Evolutionary conservation across 2,329 filamentous ascomycete species (phyloP).

Genomic region (Pseudocercospora macadamiae): DNA sequence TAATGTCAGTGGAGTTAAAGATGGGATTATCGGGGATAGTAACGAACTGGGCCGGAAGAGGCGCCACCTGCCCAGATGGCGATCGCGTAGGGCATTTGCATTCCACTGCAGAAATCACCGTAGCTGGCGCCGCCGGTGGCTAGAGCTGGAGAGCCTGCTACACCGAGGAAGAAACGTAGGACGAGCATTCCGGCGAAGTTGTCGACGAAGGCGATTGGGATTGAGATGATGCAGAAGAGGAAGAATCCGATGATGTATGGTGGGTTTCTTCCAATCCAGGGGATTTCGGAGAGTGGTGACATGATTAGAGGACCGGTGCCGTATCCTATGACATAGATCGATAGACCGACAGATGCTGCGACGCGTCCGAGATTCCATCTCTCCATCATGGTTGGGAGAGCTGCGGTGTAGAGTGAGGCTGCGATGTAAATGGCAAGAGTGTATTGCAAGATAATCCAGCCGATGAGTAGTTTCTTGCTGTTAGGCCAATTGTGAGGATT

Average conservation of each 20-base stretch:
- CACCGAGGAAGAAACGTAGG: conserved; percentile 64
- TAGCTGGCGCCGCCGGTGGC: conserved; percentile 61
- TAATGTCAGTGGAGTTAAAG: too few species aligned
- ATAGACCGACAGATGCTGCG: conserved; percentile 60
- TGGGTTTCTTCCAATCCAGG: conserved; percentile 66
- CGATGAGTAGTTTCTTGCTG: conserved; percentile 32
- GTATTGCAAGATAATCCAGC: conserved; percentile 46
- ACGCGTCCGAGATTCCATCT: conserved; percentile 54
- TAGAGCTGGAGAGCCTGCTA: conserved; percentile 68
- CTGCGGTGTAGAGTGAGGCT: conserved; percentile 54
- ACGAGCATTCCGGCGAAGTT: conserved; percentile 65
- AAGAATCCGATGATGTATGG: conserved; percentile 70
- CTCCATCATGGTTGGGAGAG: conserved; percentile 51
- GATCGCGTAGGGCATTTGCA: conserved; percentile 49
- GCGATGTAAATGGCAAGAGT: conserved; percentile 63
- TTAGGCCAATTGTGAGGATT: conserved; percentile 38
- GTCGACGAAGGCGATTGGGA: conserved; percentile 65
- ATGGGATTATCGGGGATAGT: background rate
- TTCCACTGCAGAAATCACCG: conserved; percentile 54
- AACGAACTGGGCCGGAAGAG: conserved; percentile 42
- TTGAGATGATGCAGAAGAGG: conserved; percentile 67
- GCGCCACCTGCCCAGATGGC: conserved; percentile 48
- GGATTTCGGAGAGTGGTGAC: conserved; percentile 68
- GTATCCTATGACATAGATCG: conserved; percentile 52
- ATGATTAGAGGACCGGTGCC: conserved; percentile 67